Conservation (phyloP, 2,329 filamentous ascomycete species). For the Coniochaeta sp. region DNA sequence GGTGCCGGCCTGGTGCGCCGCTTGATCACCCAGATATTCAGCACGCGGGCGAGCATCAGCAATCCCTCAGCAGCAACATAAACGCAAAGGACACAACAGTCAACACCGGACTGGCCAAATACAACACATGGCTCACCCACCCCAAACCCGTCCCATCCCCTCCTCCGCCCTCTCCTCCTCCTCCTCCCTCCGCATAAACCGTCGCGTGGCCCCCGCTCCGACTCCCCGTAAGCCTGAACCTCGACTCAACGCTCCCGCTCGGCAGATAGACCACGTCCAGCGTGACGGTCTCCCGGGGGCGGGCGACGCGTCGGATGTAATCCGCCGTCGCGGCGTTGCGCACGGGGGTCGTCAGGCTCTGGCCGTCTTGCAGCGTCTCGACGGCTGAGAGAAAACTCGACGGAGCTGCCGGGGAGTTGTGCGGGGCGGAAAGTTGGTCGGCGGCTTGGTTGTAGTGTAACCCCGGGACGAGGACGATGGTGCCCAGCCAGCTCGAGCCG, state of each 20-base stretch:
- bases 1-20: constrained; percentile 28
- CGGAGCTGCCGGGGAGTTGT: constrained; percentile 16
- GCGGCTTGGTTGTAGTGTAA: constrained; percentile 55
- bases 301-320: constrained; percentile 48
- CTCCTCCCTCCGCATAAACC: constrained; percentile 10
- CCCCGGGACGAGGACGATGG: constrained; percentile 51
- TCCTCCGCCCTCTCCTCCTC: constrained; percentile 19
- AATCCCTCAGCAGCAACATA: constrained; percentile 40
- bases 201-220: constrained; percentile 14
- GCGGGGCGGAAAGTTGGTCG: constrained; percentile 38
- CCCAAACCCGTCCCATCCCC: constrained; percentile 28
- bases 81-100: constrained; percentile 36
- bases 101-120: constrained; percentile 38
- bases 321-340: constrained; percentile 45
- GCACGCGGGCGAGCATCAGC: constrained; percentile 46
- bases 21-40: constrained; percentile 52
- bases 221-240: constrained; percentile 21
- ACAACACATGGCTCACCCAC: constrained; percentile 40
- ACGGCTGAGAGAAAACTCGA: constrained; percentile 31
- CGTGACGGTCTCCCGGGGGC: constrained; percentile 48
- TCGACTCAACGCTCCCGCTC: constrained; percentile 7
- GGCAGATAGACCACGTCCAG: constrained; percentile 51
- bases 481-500: constrained; percentile 48
- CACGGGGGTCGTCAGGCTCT: constrained; percentile 26
- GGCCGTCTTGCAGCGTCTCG: constrained; percentile 21